Evolutionary conservation across 176 grass and related monocot genomes (phyloP).

Genomic region (Themeda triandra): DNA sequence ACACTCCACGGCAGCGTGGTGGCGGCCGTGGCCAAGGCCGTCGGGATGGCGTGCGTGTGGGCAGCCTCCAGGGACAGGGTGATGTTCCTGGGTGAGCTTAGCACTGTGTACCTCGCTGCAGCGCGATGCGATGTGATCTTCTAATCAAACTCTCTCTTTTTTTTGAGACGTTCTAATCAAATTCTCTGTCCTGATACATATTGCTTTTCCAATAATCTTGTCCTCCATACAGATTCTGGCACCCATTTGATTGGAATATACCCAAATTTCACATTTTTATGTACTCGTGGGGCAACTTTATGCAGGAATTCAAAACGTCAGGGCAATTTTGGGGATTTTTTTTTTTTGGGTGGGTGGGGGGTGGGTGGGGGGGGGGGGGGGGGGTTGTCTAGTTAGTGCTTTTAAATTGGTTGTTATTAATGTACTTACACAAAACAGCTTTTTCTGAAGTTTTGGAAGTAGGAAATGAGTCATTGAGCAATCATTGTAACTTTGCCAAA

Average conservation of each 20-base stretch:
- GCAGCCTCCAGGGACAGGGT: slow-evolving; percentile 30
- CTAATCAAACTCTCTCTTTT: neutral
- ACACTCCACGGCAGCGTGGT: slow-evolving; percentile 57
- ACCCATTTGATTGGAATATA: neutral
- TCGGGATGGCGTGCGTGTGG: slow-evolving; percentile 44
- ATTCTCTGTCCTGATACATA: neutral
- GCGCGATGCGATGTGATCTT: slow-evolving; percentile 43
- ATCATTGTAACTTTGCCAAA: too few species aligned
- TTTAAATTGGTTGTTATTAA: neutral
- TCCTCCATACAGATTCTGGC: neutral
- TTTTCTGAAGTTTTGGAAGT: too few species aligned
- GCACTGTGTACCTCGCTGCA: slow-evolving; percentile 42
- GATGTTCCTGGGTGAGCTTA: slow-evolving; percentile 64
- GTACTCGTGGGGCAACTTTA: neutral
- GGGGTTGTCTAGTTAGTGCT: too few species aligned
- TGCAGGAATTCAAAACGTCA: neutral
- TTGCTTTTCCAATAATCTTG: neutral
- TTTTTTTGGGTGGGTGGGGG: too few species aligned
- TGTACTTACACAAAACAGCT: too few species aligned
- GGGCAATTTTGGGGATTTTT: neutral
- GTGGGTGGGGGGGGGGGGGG: too few species aligned
- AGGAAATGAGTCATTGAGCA: neutral
- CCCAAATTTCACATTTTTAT: neutral
- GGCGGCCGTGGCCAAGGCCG: slow-evolving; percentile 42
- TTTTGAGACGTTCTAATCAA: too few species aligned